Conservation (phyloP, 495 filamentous ascomycete species). For the Acidiella bohemica region DNA sequence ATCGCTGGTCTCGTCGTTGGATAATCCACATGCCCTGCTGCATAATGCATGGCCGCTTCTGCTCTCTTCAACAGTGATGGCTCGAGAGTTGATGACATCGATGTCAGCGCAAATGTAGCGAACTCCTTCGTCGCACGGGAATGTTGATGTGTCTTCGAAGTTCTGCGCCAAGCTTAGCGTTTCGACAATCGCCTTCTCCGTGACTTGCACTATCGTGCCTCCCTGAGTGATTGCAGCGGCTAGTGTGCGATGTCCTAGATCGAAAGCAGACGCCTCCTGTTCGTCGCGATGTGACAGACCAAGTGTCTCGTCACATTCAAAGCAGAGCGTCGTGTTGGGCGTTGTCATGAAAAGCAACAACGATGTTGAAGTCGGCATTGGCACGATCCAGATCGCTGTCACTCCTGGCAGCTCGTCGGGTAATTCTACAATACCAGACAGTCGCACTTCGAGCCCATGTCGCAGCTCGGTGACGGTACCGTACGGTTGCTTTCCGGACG, state of each 20-base stretch:
- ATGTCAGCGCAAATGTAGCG: conserved; percentile 4
- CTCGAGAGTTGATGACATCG: background rate
- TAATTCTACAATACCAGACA: conserved; percentile 3
- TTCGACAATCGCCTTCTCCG: conserved; percentile 8
- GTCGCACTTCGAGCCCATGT: conserved; percentile 20
- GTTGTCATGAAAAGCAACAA: conserved; percentile 11
- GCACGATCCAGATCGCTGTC: conserved; percentile 22
- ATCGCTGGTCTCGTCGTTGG: no score
- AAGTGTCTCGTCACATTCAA: conserved; percentile 8
- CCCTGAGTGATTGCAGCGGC: conserved; percentile 9
- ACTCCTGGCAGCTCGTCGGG: conserved; percentile 1
- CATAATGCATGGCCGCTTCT: no score
- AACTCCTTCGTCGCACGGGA: background rate
- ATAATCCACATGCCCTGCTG: no score
- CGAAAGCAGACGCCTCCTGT: conserved; percentile 10
- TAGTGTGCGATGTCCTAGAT: conserved; percentile 18
- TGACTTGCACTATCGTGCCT: conserved; percentile 21
- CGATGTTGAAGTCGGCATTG: background rate
- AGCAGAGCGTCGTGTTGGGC: conserved; percentile 9
- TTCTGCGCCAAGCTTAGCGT: conserved; percentile 1
- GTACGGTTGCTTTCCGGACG: conserved; percentile 24
- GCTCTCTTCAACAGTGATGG: background rate
- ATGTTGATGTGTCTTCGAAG: conserved; percentile 7
- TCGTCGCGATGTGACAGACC: conserved; percentile 4
- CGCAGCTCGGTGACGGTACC: conserved; percentile 26